These are phyloP conservation scores for Takakia lepidozioides DNA, from an alignment of 225 moss, liverwort and hornwort genomes.

Conservation along the genomic window DNA sequence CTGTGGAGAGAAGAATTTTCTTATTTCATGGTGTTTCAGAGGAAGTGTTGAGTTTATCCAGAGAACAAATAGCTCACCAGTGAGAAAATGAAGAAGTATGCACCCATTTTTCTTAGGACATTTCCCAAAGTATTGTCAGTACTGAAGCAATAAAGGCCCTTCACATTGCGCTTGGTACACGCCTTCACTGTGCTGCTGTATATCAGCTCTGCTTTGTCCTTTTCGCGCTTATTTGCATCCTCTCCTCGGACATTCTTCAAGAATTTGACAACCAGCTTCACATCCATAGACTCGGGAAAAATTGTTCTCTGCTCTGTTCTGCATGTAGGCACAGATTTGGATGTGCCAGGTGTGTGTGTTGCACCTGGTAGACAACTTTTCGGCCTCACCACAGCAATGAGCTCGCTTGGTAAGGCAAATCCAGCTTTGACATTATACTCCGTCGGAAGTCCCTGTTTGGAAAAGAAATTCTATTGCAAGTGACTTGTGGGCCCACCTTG, in stretches of 20 bases:
- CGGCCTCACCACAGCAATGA: constrained; percentile 35
- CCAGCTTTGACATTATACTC: constrained; percentile 15
- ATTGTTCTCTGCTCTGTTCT: constrained; percentile 17
- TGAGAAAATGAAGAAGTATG: constrained; percentile 17
- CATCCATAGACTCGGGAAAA: constrained; percentile 20
- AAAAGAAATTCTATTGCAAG: too few relatives aligned
- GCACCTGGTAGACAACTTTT: neutral
- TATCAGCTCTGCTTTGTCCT: neutral
- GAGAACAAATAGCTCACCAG: too few relatives aligned
- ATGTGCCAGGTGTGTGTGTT: neutral
- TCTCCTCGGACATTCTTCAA: constrained; percentile 4
- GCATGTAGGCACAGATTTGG: constrained; percentile 5
- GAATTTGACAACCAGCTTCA: constrained; percentile 15
- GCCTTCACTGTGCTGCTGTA: constrained; percentile 9
- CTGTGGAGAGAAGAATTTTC: too few relatives aligned
- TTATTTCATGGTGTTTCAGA: too few relatives aligned
- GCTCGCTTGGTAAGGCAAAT: constrained; percentile 10
- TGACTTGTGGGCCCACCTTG: too few relatives aligned
- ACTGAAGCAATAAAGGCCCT: constrained; percentile 33
- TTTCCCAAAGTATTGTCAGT: constrained; percentile 13
- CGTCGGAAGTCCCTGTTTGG: constrained; percentile 12
- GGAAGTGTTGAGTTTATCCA: too few relatives aligned
- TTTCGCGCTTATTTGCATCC: neutral
- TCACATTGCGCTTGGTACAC: constrained; percentile 10
- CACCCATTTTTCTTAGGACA: constrained; percentile 15